phyloP scores from a whole-genome alignment of 441 rosid genomes.

The Bruguiera hainesii region DNA sequence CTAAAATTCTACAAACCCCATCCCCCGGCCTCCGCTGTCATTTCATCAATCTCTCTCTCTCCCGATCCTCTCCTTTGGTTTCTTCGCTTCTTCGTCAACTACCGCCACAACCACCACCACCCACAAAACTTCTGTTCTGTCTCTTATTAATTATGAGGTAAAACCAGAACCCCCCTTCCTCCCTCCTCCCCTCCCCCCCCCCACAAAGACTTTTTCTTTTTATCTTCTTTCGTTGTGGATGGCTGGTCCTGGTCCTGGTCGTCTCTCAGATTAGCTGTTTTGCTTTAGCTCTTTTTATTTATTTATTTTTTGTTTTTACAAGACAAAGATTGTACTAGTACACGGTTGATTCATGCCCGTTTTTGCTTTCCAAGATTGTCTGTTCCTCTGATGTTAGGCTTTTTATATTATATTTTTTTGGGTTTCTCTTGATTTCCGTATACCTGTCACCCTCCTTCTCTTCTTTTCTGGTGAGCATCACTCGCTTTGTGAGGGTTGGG shows the following conservation, averaged over 20 bases:
- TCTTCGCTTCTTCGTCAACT: conserved; percentile 24
- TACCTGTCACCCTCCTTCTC: too few species aligned
- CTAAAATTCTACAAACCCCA: neutral
- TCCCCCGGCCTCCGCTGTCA: neutral
- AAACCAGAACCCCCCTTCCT: too few species aligned
- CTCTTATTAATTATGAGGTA: too few species aligned
- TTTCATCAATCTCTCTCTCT: neutral
- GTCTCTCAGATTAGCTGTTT: neutral
- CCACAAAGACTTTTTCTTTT: neutral
- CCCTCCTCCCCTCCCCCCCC: too few species aligned
- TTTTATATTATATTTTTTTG: too few species aligned
- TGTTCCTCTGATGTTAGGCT: too few species aligned
- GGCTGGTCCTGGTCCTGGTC: neutral
- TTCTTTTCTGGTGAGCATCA: too few species aligned
- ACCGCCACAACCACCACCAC: conserved; percentile 15
- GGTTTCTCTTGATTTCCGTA: too few species aligned
- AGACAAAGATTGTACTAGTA: too few species aligned
- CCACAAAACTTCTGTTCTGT: too few species aligned
- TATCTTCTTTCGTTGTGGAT: neutral
- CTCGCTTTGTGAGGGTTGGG: neutral
- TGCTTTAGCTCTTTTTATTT: neutral
- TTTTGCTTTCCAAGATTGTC: conserved; percentile 17
- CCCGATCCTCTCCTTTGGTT: neutral
- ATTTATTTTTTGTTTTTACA: neutral
- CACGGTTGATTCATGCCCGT: neutral